Percentiles rank a stretch among this genome's conserved stretches.
Evolutionary conservation across 352 stramenopile species (phyloP).

Genomic region (Blastocystis sp.): DNA sequence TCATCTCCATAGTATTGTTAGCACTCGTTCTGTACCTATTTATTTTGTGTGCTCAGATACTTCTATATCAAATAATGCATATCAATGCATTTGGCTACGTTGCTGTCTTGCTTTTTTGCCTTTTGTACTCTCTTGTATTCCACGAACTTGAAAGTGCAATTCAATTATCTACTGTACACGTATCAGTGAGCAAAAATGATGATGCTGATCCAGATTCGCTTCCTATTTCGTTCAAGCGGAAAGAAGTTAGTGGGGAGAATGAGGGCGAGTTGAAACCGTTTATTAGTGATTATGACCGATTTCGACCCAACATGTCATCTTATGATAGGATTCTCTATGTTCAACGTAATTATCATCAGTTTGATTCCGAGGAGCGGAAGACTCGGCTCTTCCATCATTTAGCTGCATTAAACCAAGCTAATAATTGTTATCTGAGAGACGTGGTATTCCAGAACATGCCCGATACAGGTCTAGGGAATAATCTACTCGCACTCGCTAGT

Average conservation of each 20-base stretch:
- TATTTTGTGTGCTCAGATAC: no score
- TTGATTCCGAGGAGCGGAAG: neutral
- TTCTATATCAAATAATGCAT: no score
- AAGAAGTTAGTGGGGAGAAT: neutral
- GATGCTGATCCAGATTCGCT: neutral
- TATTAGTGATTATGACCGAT: neutral
- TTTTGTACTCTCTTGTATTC: neutral
- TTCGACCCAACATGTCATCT: neutral
- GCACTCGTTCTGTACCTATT: no score
- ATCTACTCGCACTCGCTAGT: neutral
- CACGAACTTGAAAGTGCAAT: neutral
- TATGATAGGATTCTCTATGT: slow-evolving; percentile 37
- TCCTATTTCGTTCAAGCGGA: neutral
- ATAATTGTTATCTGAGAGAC: neutral
- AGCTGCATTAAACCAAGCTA: neutral
- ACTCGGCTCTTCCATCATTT: neutral
- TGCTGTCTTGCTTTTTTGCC: neutral
- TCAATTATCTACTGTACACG: neutral
- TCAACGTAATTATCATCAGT: neutral
- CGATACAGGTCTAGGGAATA: slow-evolving; percentile 46
- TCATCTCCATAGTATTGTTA: no score
- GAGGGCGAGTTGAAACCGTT: neutral
- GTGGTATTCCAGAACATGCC: slow-evolving; percentile 48
- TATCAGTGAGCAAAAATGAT: neutral
- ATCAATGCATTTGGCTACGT: no score